Conservation (phyloP, 768 basidiomycete genomes). For the Leccinum boreale region DNA sequence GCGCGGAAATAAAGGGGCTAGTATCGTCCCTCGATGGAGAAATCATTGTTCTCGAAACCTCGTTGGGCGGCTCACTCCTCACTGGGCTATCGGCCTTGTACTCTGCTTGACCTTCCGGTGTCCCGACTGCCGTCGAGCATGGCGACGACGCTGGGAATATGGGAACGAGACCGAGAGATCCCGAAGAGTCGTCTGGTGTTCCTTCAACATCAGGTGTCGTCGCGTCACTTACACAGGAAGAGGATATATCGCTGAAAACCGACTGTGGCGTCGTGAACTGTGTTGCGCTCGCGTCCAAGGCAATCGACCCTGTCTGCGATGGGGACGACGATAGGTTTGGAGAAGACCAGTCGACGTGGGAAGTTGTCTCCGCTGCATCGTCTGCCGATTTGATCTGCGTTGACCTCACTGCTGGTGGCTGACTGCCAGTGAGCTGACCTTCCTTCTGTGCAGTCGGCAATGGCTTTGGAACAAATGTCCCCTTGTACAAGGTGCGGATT, state of each 20-base stretch:
- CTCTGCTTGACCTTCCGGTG: background rate
- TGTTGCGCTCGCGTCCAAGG: background rate
- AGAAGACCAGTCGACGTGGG: background rate
- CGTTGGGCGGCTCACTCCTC: background rate
- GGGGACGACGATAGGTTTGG: constrained; percentile 3
- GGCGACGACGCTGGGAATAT: background rate
- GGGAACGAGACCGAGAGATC: background rate
- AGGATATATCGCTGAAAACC: background rate
- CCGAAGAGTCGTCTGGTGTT: background rate
- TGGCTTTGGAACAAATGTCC: background rate
- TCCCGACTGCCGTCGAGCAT: background rate
- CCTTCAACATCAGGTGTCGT: too few relatives aligned
- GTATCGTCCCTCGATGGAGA: background rate
- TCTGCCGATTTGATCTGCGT: background rate
- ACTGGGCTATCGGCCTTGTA: background rate
- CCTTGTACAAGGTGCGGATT: background rate
- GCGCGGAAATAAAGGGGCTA: background rate
- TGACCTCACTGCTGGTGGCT: background rate
- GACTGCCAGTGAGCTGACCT: background rate
- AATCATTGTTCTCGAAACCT: background rate
- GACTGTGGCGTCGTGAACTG: background rate
- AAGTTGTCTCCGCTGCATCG: background rate
- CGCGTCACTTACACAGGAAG: too few relatives aligned
- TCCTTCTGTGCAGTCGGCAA: background rate
- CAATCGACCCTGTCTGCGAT: constrained; percentile 5